A percentile compares a stretch with the other conserved stretches of the same genome.
These are phyloP conservation scores for Saksenaea oblongispora DNA, from an alignment of 371 early-diverging fungal species.

Conservation along the genomic window DNA sequence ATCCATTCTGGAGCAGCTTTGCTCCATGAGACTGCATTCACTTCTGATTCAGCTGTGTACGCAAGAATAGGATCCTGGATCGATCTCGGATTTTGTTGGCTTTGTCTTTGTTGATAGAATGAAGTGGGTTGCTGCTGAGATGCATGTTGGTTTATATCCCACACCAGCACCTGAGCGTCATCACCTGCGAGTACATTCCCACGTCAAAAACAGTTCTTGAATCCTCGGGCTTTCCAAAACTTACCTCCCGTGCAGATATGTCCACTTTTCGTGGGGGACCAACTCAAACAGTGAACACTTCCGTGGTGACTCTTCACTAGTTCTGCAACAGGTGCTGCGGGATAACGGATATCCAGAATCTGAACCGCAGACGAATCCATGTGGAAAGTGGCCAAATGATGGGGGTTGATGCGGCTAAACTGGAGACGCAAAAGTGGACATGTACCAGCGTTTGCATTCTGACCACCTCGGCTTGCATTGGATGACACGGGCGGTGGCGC, in stretches of 20 bases:
- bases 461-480: not conserved
- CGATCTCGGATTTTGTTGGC: constrained; percentile 24
- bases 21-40: constrained; percentile 78
- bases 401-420: constrained; percentile 87
- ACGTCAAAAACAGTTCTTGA: not conserved
- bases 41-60: constrained; percentile 67
- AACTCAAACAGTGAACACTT: constrained; percentile 74
- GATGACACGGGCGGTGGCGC: constrained; percentile 48
- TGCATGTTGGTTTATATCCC: constrained; percentile 66
- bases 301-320: constrained; percentile 76
- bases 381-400: constrained; percentile 90
- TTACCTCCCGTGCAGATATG: constrained; percentile 78
- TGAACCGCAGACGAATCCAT: constrained; percentile 78
- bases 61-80: constrained; percentile 72
- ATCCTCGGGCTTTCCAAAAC: constrained; percentile 7
- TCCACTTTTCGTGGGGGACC: constrained; percentile 77
- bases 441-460: constrained; percentile 12
- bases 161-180: constrained; percentile 77
- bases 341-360: constrained; percentile 90
- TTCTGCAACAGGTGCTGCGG: constrained; percentile 85
- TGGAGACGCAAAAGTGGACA: constrained; percentile 18
- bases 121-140: constrained; percentile 7
- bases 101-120: constrained; percentile 17
- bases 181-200: constrained; percentile 51
- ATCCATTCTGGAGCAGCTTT: constrained; percentile 73